A percentile compares a stretch with the other conserved stretches of the same genome.
These are phyloP conservation scores for Pyrenochaeta sp. DNA, from an alignment of 2,329 filamentous ascomycete species.

Conservation along the genomic window DNA sequence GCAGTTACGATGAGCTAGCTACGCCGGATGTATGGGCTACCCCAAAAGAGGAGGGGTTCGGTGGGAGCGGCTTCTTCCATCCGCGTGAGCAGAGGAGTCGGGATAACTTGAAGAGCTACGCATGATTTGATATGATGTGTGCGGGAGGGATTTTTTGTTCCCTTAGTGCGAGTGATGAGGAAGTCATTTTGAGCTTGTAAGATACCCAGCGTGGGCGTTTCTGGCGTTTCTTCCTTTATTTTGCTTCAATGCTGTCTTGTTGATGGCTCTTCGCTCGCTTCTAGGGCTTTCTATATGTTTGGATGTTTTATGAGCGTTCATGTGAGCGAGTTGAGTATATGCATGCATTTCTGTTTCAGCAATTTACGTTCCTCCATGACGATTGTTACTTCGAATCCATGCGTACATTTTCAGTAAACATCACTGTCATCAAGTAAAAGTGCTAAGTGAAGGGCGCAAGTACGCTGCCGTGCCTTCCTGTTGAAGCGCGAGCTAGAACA, in stretches of 20 bases:
- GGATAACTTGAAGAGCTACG: conserved; percentile 5
- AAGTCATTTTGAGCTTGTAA: conserved; percentile 3
- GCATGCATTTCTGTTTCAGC: background rate
- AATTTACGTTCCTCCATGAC: no score
- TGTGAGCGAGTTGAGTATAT: background rate
- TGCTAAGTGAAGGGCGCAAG: no score
- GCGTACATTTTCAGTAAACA: conserved; percentile 42
- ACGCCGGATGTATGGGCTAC: conserved; percentile 48
- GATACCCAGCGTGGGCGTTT: conserved; percentile 19
- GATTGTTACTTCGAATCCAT: background rate
- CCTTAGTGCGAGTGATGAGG: no score
- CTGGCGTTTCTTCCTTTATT: conserved; percentile 7
- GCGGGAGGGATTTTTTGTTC: conserved; percentile 4
- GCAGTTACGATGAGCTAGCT: conserved; percentile 30
- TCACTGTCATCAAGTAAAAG: no score
- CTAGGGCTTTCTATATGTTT: background rate
- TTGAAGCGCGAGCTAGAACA: background rate
- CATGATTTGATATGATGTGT: conserved; percentile 1
- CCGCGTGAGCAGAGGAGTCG: background rate
- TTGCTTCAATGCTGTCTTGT: conserved; percentile 2
- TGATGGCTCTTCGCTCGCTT: background rate
- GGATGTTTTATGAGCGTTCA: background rate
- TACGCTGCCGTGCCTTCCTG: no score
- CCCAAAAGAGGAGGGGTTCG: conserved; percentile 47
- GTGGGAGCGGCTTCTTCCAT: conserved; percentile 34